Conservation (phyloP, 2,329 filamentous ascomycete species). For the Aureobasidium sp. region DNA sequence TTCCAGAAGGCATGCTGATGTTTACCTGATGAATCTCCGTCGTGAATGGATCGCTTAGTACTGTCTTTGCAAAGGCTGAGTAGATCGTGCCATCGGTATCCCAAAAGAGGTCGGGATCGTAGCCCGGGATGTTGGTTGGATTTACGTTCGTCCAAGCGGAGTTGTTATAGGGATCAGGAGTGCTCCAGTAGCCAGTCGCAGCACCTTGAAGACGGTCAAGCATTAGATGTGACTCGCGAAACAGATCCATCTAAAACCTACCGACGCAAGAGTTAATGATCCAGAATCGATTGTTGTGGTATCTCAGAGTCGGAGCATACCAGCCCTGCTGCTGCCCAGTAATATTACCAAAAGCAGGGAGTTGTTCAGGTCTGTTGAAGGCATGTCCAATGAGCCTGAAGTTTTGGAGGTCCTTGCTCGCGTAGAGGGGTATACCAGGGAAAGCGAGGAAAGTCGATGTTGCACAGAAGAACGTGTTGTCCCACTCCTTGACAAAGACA, state of each 20-base stretch:
- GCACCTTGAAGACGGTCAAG: slow-evolving; percentile 2
- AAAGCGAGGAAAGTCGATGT: slow-evolving; percentile 41
- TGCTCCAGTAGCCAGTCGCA: slow-evolving; percentile 37
- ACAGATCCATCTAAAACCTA: too few species aligned
- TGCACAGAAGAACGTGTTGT: slow-evolving; percentile 39
- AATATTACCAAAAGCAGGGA: slow-evolving; percentile 32
- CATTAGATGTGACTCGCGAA: too few species aligned
- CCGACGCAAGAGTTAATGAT: slow-evolving; percentile 25
- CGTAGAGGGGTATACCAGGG: slow-evolving; percentile 41
- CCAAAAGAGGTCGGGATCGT: slow-evolving; percentile 52
- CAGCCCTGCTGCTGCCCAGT: slow-evolving; percentile 34
- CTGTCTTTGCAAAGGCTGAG: slow-evolving; percentile 26
- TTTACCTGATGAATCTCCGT: slow-evolving; percentile 28
- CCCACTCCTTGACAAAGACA: slow-evolving; percentile 33
- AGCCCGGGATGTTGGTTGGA: slow-evolving; percentile 40
- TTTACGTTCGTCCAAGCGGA: slow-evolving; percentile 43
- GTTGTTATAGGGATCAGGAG: slow-evolving; percentile 37
- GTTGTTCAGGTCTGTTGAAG: slow-evolving; percentile 31
- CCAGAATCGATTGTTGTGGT: slow-evolving; percentile 36
- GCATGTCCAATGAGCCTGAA: slow-evolving; percentile 35
- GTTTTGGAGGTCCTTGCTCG: slow-evolving; percentile 37
- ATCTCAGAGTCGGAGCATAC: slow-evolving; percentile 36
- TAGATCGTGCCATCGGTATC: slow-evolving; percentile 50
- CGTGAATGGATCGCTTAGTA: slow-evolving; percentile 23
- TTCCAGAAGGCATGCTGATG: slow-evolving; percentile 30